Conservation (phyloP, 805 yeast species). For the Metschnikowia shivogae region DNA sequence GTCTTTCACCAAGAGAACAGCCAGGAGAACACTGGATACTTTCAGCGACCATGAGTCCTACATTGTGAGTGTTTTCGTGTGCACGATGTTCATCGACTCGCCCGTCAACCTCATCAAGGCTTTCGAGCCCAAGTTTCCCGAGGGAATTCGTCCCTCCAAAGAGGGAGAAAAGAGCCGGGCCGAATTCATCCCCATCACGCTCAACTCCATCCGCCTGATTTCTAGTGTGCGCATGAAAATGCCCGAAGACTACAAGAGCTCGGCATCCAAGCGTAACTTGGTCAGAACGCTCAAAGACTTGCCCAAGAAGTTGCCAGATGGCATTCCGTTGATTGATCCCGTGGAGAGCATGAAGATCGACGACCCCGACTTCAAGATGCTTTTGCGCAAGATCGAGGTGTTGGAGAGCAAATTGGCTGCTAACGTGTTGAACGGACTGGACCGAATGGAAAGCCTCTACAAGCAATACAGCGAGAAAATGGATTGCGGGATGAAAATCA, state of each 20-base stretch:
- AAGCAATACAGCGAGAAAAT: slow-evolving; percentile 63
- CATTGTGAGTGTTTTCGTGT: slow-evolving; percentile 78
- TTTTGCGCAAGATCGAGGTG: slow-evolving; percentile 76
- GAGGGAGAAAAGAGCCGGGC: slow-evolving; percentile 67
- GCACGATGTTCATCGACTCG: slow-evolving; percentile 72
- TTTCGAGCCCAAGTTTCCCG: slow-evolving; percentile 73
- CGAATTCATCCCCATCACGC: slow-evolving; percentile 80
- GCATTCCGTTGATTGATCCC: slow-evolving; percentile 89
- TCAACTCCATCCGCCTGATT: slow-evolving; percentile 68
- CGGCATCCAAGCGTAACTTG: slow-evolving; percentile 55
- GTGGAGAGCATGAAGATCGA: slow-evolving; percentile 88
- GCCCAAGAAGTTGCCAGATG: slow-evolving; percentile 79
- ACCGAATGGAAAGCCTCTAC: slow-evolving; percentile 59
- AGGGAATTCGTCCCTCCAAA: slow-evolving; percentile 81
- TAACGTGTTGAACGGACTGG: slow-evolving; percentile 63
- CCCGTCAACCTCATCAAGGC: slow-evolving; percentile 80
- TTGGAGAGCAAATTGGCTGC: slow-evolving; percentile 68
- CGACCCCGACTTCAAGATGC: slow-evolving; percentile 67
- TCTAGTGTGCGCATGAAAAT: slow-evolving; percentile 78
- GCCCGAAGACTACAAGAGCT: slow-evolving; percentile 66
- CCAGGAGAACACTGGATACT: slow-evolving; percentile 54
- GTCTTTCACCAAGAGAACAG: slow-evolving; percentile 65
- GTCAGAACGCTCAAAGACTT: slow-evolving; percentile 77
- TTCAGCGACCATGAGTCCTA: slow-evolving; percentile 87
- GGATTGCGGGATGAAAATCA: slow-evolving; percentile 54